Evolutionary conservation across 331 rosid genomes (phyloP).

Genomic region (Malus hybrid): DNA sequence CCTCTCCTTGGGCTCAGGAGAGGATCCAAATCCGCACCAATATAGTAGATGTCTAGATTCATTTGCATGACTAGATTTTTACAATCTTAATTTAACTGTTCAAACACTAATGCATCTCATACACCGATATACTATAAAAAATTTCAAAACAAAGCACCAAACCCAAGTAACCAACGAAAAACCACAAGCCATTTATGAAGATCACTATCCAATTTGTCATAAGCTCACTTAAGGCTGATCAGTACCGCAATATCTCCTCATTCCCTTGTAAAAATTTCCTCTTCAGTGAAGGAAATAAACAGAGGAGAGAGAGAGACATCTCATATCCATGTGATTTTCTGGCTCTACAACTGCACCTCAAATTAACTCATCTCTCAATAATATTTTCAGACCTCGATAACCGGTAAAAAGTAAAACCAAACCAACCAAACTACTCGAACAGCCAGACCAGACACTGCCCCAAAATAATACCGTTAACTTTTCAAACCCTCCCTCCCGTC

Average conservation of each 20-base stretch:
- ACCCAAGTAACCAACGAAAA: not conserved
- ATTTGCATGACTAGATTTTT: too few species aligned
- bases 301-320: conserved; percentile 7
- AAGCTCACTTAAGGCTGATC: not conserved
- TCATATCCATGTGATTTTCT: conserved; percentile 33
- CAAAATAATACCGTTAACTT: not conserved
- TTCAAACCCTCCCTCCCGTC: not conserved
- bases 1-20: too few species aligned
- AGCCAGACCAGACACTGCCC: not conserved
- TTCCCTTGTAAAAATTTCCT: conserved; percentile 4
- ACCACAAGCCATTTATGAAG: not conserved
- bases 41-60: too few species aligned
- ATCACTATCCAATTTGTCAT: not conserved
- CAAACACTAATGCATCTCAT: not conserved
- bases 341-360: conserved; percentile 9
- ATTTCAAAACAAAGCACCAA: not conserved
- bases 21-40: too few species aligned
- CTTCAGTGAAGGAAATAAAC: not conserved
- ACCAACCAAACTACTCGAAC: not conserved
- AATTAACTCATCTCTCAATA: not conserved
- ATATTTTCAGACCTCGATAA: not conserved
- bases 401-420: not conserved
- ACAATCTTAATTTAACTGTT: too few species aligned
- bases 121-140: too few species aligned
- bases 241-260: not conserved